These are phyloP conservation scores for Crucihimalaya himalaica DNA, from an alignment of 345 rosid genomes.

Conservation along the genomic window DNA sequence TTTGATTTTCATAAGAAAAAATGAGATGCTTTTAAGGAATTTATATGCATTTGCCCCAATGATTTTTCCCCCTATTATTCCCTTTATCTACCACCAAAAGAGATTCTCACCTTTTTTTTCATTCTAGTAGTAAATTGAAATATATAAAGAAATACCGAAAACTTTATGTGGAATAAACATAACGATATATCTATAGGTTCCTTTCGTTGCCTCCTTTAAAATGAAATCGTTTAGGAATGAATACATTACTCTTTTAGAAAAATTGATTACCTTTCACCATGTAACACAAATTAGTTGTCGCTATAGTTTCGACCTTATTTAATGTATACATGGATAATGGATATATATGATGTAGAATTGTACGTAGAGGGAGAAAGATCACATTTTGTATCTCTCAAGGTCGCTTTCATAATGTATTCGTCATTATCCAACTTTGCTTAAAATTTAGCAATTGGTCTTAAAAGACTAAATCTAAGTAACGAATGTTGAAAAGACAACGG, in stretches of 20 bases:
- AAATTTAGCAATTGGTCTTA: conserved; percentile 1
- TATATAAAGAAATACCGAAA: not conserved
- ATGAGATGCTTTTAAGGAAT: conserved; percentile 11
- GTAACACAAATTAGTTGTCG: not conserved
- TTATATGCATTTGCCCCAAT: conserved; percentile 21
- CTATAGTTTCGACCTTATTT: conserved; percentile 5
- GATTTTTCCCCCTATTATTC: not conserved
- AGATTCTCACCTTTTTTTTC: conserved; percentile 6
- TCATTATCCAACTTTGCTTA: conserved; percentile 27
- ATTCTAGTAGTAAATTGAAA: not conserved
- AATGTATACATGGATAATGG: not conserved
- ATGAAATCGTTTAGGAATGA: not conserved
- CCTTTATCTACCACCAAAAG: conserved; percentile 25
- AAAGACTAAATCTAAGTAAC: conserved; percentile 12
- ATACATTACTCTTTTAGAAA: not conserved
- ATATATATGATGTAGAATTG: conserved; percentile 20
- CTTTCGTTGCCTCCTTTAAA: not conserved
- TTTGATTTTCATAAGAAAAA: not conserved
- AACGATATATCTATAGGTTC: not conserved
- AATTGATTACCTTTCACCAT: not conserved
- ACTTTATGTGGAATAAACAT: not conserved
- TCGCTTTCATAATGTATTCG: conserved; percentile 32
- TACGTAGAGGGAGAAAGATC: not conserved
- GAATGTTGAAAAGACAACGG: conserved; percentile 33
- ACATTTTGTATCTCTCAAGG: conserved; percentile 17